Evolutionary conservation across 495 filamentous ascomycete genomes (phyloP), one percentile per base, ranked within the genome.

Genomic region (Aspergillus coremiiformis): DNA sequence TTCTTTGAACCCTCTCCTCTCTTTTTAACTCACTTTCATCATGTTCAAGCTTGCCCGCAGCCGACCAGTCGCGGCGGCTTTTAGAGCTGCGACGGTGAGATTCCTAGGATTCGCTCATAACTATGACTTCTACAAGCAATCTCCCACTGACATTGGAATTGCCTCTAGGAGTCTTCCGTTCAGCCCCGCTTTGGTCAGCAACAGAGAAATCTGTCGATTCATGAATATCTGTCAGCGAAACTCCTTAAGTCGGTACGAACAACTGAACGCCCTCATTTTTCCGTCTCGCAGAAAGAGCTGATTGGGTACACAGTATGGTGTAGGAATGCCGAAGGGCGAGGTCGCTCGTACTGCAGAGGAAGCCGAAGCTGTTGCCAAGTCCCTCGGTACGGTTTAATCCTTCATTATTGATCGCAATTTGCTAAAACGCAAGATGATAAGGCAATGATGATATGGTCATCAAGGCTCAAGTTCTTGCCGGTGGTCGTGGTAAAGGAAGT

Each of bases 381-480:
- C 84, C 51, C 89, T 98, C 65, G 89, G 84, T 85, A 78, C 47
- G 65, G 61, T 17, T 48, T 43, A 23, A 11, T 32, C 15, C 33
- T 14, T 42, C 49, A 33, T 50, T 29, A 20, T 12, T 49, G 43
- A 42, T 48, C 42, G 54, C 49, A 41, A 22, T 27, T 23, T 61
- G 35, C 69, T 70, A 55, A 67, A 48, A 60, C 59, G 58, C 52
- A 54, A n/a, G 35, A 53, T 39, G 47, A 24, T 14, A 54, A 87
- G 82, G 84, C 59, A 87, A 85, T 60, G 93, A 95, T 65, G 93
- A 98, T 66, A 88, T 96, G 85, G 93, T 98, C 55, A 96, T 98
- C 80, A 98, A 98, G 82, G 93, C 93, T 50, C 93, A 98, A 78
- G 94, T 98, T 44, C 84, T 98, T 39, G 93, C 93, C 64, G 93